Base-by-base conservation (phyloP, 139 green algal species). In the Zygnema circumcarinatum region DNA sequence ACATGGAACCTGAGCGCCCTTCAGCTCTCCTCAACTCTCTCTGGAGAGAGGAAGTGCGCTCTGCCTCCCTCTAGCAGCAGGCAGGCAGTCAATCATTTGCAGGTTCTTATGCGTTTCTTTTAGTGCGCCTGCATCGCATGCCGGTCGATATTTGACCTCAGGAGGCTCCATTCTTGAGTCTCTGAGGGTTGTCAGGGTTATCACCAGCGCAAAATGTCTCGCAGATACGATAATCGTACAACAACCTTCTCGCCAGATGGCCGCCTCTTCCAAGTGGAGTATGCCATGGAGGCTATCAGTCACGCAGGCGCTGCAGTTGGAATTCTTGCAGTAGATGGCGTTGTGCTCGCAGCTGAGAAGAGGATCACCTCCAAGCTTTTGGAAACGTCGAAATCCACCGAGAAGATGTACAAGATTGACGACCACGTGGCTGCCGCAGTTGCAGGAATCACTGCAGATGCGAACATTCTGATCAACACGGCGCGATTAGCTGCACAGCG, bases 371-470 rank as follows among this genome's bases (percentile, higher is more conserved):
- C 96, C 25, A 93, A 93, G 91, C 83, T 93, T 7, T 74, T 93
- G 2, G 92, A 94, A 79, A 88, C 56, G 1, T 88, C 73, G 25
- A 92, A 88, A 47, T 88, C 89, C 2, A 85, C 84, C 0, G 97
- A 99, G 91, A 99, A 99, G 90, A 98, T 99, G 96, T 98, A 98
- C 85, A 95, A 95, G 89, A 94, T 99, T 38, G 97, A 98, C 87
- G 96, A 98, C 78, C 97, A 99, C 89, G 93, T 99, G 0, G 95
- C 95, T 0, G 97, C 94, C 81, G 95, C 97, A 25, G 97, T 99
- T 25, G 97, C 97, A 40, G 97, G 97, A 36, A 95, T 99, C 78
- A 99, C 97, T 79, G 92, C 97, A 1, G 97, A 99, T 86, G 97
- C 97, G 16, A 99, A 99, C 91, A 99, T 99, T 83, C 93, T 99